Base-by-base conservation (phyloP, 1,139 yeast species). In the Hyphopichia buzzinii region DNA sequence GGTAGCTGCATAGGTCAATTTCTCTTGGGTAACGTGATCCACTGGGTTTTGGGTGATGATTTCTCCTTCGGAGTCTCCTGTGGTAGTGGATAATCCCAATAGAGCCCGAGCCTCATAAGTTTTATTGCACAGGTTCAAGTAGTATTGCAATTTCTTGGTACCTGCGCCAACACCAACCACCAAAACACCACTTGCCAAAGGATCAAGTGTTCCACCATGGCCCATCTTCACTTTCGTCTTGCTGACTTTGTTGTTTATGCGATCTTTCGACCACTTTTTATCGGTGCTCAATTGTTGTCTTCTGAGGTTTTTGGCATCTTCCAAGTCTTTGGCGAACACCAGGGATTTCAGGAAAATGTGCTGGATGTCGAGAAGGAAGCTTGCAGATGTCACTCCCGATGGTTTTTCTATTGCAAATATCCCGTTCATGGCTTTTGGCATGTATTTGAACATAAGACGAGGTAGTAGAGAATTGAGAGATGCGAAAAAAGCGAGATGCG, bases 121-220 rank as follows among this genome's bases (percentile, higher is more conserved):
- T 55, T 92, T 84, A 17, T 71, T 78, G 32, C 90, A 79, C 17
- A 87, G 88, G 27, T 83, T 74, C 29, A 84, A 69, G 50, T 84
- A 89, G 41, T 77, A 70, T 39, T 80, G 83, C 32, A 94, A 67
- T 54, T 77, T 70, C 55, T 90, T 92, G 3, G 99, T 94, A 2
- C 98, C 98, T 2, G 68, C 48, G 8, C 97, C 97, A 17, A 94
- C 77, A 3, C 98, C 99, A 40, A 94, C 74, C 2, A 94, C 94
- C 40, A 92, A 60, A 2, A 92, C 92, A 7, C 99, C 99, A 22
- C 89, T 81, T 0, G 99, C 99, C 39, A 88, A 61, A 0, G 97
- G 97, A 54, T 94, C 99, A 31, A 94, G 68, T 0, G 99, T 92
- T 5, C 99, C 99, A 6, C 98, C 99, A 59, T 94, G 99, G 1